A percentile compares a stretch with the other conserved stretches of the same genome.
phyloP scores from a whole-genome alignment of 192 early-diverging fungal species.

The Mortierella alpina region DNA sequence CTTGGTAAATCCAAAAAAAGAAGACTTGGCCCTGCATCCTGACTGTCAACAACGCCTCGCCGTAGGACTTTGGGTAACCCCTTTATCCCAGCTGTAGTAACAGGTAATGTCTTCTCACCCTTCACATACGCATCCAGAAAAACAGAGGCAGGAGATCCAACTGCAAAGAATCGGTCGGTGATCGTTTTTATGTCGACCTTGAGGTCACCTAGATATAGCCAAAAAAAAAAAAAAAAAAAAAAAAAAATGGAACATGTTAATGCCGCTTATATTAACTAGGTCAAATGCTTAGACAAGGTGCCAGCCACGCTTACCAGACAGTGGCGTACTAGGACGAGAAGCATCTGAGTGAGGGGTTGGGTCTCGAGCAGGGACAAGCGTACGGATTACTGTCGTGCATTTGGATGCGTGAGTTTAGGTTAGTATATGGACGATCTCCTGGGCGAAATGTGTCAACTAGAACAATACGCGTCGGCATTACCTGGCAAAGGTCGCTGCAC shows the following conservation, averaged over 20 bases:
- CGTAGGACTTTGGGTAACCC: slow-evolving; percentile 23
- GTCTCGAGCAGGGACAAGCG: slow-evolving; percentile 5
- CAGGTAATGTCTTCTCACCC: slow-evolving; percentile 2
- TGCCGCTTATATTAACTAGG: not conserved
- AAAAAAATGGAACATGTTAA: not conserved
- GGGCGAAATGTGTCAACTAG: not conserved
- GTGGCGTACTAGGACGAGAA: slow-evolving; percentile 10
- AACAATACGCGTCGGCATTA: slow-evolving; percentile 2
- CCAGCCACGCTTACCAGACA: slow-evolving; percentile 8
- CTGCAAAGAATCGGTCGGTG: slow-evolving; percentile 5
- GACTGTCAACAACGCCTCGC: not conserved
- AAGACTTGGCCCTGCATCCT: slow-evolving; percentile 23
- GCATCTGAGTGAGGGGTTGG: slow-evolving; percentile 7
- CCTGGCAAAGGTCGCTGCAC: slow-evolving; percentile 9
- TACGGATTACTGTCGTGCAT: not conserved
- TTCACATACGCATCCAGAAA: slow-evolving; percentile 18
- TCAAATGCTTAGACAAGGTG: not conserved
- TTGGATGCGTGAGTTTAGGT: not conserved
- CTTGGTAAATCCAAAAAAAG: slow-evolving; percentile 30
- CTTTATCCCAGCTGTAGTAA: slow-evolving; percentile 9
- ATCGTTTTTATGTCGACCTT: slow-evolving; percentile 12
- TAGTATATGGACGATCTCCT: not conserved
- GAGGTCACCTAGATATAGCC: slow-evolving; percentile 16
- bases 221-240: not conserved
- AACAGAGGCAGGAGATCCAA: slow-evolving; percentile 12